These are phyloP conservation scores for Starmera quercuum DNA, from an alignment of 805 yeast species.

Conservation along the genomic window DNA sequence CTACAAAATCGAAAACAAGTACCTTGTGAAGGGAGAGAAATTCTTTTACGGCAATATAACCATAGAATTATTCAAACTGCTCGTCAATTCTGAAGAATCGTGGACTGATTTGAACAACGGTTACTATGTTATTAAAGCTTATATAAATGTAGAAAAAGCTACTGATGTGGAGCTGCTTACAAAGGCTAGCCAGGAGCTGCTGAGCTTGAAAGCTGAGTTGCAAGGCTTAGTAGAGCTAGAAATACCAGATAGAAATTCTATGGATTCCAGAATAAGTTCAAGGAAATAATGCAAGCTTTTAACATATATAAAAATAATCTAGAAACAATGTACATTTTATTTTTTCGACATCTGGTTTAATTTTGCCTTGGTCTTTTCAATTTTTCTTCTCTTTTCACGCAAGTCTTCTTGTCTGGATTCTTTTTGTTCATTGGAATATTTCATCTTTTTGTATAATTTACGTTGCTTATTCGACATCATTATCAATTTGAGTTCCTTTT, in stretches of 20 bases:
- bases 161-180: conserved; percentile 71
- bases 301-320: neutral
- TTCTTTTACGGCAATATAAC: conserved; percentile 50
- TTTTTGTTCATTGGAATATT: conserved; percentile 79
- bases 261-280: conserved; percentile 62
- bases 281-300: neutral
- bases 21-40: conserved; percentile 52
- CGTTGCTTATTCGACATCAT: conserved; percentile 98
- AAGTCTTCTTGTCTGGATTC: conserved; percentile 65
- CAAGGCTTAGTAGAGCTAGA: conserved; percentile 59
- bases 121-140: conserved; percentile 52
- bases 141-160: conserved; percentile 59
- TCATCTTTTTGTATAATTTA: conserved; percentile 91
- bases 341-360: conserved; percentile 31
- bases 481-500: conserved; percentile 85
- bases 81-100: conserved; percentile 21
- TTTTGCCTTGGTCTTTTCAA: conserved; percentile 41
- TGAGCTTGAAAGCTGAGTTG: conserved; percentile 56
- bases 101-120: conserved; percentile 37
- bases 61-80: conserved; percentile 48
- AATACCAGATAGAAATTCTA: conserved; percentile 69
- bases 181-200: conserved; percentile 55
- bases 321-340: neutral
- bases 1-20: conserved; percentile 55
- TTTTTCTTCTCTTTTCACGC: conserved; percentile 59